Percentiles rank a stretch among this genome's conserved stretches.
These are phyloP conservation scores for Lithospermum erythrorhizon DNA, from an alignment of 257 asterid species.

Conservation along the genomic window DNA sequence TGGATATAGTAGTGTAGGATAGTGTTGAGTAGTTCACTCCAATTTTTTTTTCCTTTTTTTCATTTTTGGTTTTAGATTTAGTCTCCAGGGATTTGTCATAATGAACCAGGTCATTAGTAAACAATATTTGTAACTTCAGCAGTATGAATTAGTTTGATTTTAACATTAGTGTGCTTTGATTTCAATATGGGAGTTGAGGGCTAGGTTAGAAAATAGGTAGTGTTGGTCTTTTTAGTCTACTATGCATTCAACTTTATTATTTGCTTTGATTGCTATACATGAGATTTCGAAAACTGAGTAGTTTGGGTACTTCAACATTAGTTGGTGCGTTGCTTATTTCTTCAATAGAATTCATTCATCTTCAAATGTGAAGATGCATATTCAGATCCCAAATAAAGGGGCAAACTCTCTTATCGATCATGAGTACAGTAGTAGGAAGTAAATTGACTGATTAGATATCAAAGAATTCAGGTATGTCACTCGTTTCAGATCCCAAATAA, in stretches of 20 bases:
- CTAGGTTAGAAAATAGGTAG: slow-evolving; percentile 9
- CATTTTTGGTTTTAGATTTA: slow-evolving; percentile 18
- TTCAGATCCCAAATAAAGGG: too few relatives aligned
- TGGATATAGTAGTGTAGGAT: slow-evolving; percentile 48
- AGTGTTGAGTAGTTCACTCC: slow-evolving; percentile 24
- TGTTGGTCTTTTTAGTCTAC: slow-evolving; percentile 6
- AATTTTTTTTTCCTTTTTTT: slow-evolving; percentile 13
- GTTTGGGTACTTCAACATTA: background rate
- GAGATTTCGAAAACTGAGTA: slow-evolving; percentile 1
- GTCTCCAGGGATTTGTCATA: slow-evolving; percentile 31
- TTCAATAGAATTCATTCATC: too few relatives aligned
- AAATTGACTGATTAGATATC: too few relatives aligned
- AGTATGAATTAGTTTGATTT: slow-evolving; percentile 29
- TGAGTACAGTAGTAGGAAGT: too few relatives aligned
- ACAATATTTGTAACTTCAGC: slow-evolving; percentile 20
- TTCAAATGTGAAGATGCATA: too few relatives aligned
- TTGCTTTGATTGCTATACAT: slow-evolving; percentile 7
- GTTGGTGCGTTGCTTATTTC: background rate
- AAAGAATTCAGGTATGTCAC: too few relatives aligned
- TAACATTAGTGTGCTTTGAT: slow-evolving; percentile 19
- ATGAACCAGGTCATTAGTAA: slow-evolving; percentile 24
- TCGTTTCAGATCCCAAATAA: too few relatives aligned
- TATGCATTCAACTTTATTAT: background rate
- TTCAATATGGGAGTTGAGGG: slow-evolving; percentile 13
- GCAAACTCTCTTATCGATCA: too few relatives aligned